Conservation (phyloP, 306 rosid genomes). For the Cercis canadensis region DNA sequence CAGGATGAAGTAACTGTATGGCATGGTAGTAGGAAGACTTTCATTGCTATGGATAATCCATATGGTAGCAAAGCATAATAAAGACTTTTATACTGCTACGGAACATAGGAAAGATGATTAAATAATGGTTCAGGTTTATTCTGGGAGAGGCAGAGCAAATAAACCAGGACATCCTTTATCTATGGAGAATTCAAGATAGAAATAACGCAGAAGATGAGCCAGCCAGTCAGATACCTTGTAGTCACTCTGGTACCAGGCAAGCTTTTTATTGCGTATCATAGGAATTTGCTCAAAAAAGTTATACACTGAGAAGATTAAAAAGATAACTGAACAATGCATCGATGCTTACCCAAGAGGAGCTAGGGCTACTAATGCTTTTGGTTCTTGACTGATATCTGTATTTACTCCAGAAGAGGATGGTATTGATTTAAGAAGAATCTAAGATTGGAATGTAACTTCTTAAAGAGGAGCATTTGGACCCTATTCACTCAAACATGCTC, state of each 20-base stretch:
- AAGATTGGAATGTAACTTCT: background rate
- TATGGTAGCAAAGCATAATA: too few relatives aligned
- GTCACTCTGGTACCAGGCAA: background rate
- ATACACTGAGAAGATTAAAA: background rate
- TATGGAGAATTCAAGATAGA: background rate
- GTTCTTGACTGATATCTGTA: background rate
- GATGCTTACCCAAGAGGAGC: conserved; percentile 5
- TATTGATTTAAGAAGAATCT: background rate
- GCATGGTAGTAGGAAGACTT: too few relatives aligned
- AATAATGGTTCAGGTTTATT: background rate
- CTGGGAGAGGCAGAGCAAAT: too few relatives aligned
- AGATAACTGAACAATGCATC: conserved; percentile 1
- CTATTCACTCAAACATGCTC: conserved; percentile 7
- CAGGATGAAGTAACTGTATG: too few relatives aligned
- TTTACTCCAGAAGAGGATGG: background rate
- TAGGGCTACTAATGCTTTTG: conserved; percentile 4
- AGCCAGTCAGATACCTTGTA: background rate
- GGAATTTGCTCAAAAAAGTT: background rate
- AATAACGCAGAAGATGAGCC: background rate
- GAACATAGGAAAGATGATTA: too few relatives aligned
- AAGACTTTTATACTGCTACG: too few relatives aligned
- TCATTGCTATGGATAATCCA: too few relatives aligned
- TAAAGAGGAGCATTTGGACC: background rate
- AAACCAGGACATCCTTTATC: too few relatives aligned
- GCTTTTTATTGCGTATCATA: conserved; percentile 1